Evolutionary conservation across 2,329 filamentous ascomycete genomes (phyloP).

Genomic region (Colletotrichum orchidophilum): DNA sequence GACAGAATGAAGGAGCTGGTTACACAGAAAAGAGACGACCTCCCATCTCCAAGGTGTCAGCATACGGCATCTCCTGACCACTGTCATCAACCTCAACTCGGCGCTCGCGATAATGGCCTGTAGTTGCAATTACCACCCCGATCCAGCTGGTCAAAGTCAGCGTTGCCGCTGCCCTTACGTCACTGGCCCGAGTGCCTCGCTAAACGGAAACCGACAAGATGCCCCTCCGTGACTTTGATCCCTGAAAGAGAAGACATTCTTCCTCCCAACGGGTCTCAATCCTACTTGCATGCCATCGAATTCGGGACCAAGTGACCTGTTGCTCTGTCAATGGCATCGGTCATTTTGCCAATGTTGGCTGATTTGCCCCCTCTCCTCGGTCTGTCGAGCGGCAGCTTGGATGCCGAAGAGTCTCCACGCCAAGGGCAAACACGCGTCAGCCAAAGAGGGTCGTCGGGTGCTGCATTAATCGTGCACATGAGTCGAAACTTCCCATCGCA

Average conservation of each 20-base stretch:
- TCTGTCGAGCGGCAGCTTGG: constrained; percentile 17
- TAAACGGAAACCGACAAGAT: background rate
- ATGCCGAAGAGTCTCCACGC: constrained; percentile 31
- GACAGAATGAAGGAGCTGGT: background rate
- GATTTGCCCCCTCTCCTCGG: background rate
- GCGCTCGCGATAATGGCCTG: too few species aligned
- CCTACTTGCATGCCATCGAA: constrained; percentile 9
- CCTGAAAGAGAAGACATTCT: background rate
- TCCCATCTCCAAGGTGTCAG: background rate
- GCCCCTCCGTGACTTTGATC: constrained; percentile 3
- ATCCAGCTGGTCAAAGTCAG: background rate
- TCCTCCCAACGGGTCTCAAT: background rate
- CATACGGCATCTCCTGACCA: background rate
- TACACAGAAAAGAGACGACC: background rate
- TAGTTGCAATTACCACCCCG: background rate
- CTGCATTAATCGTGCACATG: constrained; percentile 25
- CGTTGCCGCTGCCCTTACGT: constrained; percentile 4
- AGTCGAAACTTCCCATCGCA: constrained; percentile 17
- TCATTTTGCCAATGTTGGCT: background rate
- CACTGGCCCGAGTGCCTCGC: constrained; percentile 1
- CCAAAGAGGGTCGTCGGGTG: constrained; percentile 27
- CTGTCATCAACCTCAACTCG: background rate
- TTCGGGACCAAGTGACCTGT: constrained; percentile 19
- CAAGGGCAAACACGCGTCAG: constrained; percentile 33
- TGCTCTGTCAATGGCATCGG: constrained; percentile 23